Evolutionary conservation across 2,329 filamentous ascomycete species (phyloP).

Genomic region (Helotiales sp.): DNA sequence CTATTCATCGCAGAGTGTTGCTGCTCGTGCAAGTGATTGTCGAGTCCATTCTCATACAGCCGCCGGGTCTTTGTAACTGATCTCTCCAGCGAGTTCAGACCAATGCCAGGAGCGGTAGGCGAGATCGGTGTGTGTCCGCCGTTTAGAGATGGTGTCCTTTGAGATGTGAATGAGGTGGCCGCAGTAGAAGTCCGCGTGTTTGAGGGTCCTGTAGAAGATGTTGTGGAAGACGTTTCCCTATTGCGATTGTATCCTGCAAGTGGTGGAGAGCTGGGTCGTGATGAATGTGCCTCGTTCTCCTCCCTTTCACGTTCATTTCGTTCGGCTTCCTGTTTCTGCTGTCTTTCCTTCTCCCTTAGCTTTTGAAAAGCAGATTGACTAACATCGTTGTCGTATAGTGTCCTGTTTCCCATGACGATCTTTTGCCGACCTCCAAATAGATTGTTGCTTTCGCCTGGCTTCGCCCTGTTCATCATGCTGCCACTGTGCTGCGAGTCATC

Average conservation of each 20-base stretch:
- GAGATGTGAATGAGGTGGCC: slow-evolving; percentile 84
- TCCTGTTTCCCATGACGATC: slow-evolving; percentile 74
- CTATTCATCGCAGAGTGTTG: slow-evolving; percentile 75
- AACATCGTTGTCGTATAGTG: slow-evolving; percentile 86
- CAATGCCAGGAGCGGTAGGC: slow-evolving; percentile 37
- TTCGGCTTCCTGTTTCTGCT: slow-evolving; percentile 40
- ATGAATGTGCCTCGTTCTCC: slow-evolving; percentile 38
- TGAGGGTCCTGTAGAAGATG: slow-evolving; percentile 65
- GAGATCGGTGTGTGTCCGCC: slow-evolving; percentile 47
- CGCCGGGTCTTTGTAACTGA: slow-evolving; percentile 69
- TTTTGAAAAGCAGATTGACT: slow-evolving; percentile 81
- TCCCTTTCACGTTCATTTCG: slow-evolving; percentile 36
- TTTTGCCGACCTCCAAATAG: slow-evolving; percentile 95
- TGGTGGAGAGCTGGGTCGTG: slow-evolving; percentile 55
- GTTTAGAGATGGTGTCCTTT: slow-evolving; percentile 54
- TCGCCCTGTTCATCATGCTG: slow-evolving; percentile 81
- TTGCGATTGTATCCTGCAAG: slow-evolving; percentile 69
- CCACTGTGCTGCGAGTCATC: slow-evolving; percentile 58
- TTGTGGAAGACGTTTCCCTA: slow-evolving; percentile 83
- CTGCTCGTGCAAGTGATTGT: slow-evolving; percentile 77
- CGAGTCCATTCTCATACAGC: slow-evolving; percentile 80
- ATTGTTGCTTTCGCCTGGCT: slow-evolving; percentile 86
- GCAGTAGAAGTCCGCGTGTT: slow-evolving; percentile 78
- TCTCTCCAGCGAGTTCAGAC: slow-evolving; percentile 55
- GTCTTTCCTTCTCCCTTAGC: slow-evolving; percentile 52